Percentiles rank a stretch among this genome's conserved stretches.
phyloP scores from a whole-genome alignment of 1,139 yeast species.

The Hyphopichia fennica region DNA sequence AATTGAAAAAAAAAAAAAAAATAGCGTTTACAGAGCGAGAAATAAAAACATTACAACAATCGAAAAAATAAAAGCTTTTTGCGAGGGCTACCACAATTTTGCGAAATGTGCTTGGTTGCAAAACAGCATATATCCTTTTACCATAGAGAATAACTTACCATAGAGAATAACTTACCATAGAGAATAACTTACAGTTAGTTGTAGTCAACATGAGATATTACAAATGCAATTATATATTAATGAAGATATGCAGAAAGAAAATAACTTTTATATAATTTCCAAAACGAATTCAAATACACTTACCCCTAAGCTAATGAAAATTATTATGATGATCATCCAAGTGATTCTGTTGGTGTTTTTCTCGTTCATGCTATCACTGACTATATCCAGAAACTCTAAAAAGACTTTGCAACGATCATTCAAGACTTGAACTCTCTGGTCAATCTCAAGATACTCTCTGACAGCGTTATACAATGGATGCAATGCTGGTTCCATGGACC shows the following conservation, averaged over 20 bases:
- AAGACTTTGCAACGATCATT: constrained; percentile 94
- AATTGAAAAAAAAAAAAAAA: not conserved
- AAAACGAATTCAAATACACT: constrained; percentile 45
- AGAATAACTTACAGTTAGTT: too few species aligned
- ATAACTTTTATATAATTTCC: constrained; percentile 23
- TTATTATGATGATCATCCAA: constrained; percentile 83
- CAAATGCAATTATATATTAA: not conserved
- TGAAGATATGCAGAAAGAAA: not conserved
- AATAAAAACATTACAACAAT: not conserved
- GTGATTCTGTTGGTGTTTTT: constrained; percentile 88
- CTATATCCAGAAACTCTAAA: constrained; percentile 86
- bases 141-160: too few species aligned
- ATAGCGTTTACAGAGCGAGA: not conserved
- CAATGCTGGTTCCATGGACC: constrained; percentile 95
- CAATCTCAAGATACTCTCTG: constrained; percentile 90
- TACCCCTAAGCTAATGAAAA: constrained; percentile 75
- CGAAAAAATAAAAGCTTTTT: too few species aligned
- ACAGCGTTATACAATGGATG: constrained; percentile 90
- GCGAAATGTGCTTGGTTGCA: not conserved
- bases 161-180: too few species aligned
- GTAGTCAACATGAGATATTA: too few species aligned
- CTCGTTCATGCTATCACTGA: constrained; percentile 93
- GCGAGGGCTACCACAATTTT: too few species aligned
- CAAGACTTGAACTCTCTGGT: constrained; percentile 87
- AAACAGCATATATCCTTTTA: too few species aligned